Evolutionary conservation across 1,139 yeast genomes (phyloP), one percentile per base, ranked within the genome.

Genomic region (Candida frijolesensis): DNA sequence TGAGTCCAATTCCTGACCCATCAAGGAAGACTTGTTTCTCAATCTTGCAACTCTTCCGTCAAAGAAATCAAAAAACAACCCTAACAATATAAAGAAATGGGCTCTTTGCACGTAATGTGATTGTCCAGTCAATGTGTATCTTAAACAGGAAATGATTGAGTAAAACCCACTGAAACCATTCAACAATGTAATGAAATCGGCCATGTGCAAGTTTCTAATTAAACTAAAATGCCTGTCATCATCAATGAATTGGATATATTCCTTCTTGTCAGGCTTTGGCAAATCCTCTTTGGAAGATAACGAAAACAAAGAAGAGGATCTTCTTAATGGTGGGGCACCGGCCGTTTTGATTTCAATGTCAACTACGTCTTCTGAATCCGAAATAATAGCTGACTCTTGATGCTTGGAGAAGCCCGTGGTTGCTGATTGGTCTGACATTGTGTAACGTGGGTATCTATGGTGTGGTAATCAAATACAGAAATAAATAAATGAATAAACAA

Each of bases 1-100:
- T 1, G 97, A 90, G 66, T 94, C 99, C 60, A 94, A 82, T 71
- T 94, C 99, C 70, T 94, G 98, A 53, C 99, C 99, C 90, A 95
- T 89, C 51, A 94, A 78, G 22, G 96, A 87, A 2, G 96, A 83
- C 72, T 94, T 90, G 68, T 91, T 87, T 71, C 97, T 83, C 74
- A 94, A 80, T 61, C 99, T 81, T 5, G 99, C 99, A 8, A 94
- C 99, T 62, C 96, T 84, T 29, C 99, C 99, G 66, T 94, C 99
- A 66, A 94, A 87, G 66, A 94, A 91, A 69, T 94, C 99, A 67
- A 92, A 92, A 65, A 94, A 90, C 62, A 92, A 82, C 6, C 99
- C 99, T 60, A 92, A 76, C 16, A 89, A 80, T 44, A 90, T 89
- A 68, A 92, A 89, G 58, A 87, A 84, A 71, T 91, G 94, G 3